A percentile compares a stretch with the other conserved stretches of the same genome.
phyloP scores from a whole-genome alignment of 2,329 filamentous ascomycete species.

The Lomentospora prolificans region DNA sequence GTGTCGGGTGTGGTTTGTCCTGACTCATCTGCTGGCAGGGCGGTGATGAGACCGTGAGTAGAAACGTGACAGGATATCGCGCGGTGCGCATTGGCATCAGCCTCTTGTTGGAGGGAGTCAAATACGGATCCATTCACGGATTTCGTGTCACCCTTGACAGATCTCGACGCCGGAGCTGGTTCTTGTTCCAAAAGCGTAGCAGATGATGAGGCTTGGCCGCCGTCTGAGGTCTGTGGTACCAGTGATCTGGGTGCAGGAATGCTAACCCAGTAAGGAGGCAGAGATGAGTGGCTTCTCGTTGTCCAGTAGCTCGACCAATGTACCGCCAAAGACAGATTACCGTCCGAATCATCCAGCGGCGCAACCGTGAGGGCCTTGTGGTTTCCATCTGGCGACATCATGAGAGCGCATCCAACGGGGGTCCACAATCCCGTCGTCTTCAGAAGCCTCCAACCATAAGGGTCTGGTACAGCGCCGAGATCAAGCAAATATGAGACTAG shows the following conservation, averaged over 20 bases:
- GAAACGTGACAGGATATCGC: slow-evolving; percentile 40
- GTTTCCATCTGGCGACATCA: slow-evolving; percentile 40
- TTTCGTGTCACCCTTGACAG: neutral
- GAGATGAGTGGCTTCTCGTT: slow-evolving; percentile 35
- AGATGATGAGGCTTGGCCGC: neutral
- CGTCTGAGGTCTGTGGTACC: slow-evolving; percentile 4
- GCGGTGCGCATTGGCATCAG: slow-evolving; percentile 15
- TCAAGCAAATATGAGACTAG: slow-evolving; percentile 53
- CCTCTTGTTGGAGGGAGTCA: slow-evolving; percentile 25
- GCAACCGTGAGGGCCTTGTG: slow-evolving; percentile 42
- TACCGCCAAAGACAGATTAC: slow-evolving; percentile 46
- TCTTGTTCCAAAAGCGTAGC: slow-evolving; percentile 3
- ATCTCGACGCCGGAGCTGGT: neutral
- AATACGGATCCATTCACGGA: slow-evolving; percentile 14
- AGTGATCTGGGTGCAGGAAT: slow-evolving; percentile 26
- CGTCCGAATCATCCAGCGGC: slow-evolving; percentile 49
- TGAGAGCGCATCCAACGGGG: slow-evolving; percentile 45
- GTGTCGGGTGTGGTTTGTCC: slow-evolving; percentile 21
- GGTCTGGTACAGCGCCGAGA: slow-evolving; percentile 50
- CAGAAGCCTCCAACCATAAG: slow-evolving; percentile 48
- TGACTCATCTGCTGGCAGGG: slow-evolving; percentile 27
- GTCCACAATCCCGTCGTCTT: slow-evolving; percentile 51
- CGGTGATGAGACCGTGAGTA: slow-evolving; percentile 33
- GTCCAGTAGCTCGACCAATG: slow-evolving; percentile 48
- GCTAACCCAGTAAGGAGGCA: slow-evolving; percentile 51